Conservation (phyloP, 495 filamentous ascomycete genomes). For the Penicillium subrubescens region DNA sequence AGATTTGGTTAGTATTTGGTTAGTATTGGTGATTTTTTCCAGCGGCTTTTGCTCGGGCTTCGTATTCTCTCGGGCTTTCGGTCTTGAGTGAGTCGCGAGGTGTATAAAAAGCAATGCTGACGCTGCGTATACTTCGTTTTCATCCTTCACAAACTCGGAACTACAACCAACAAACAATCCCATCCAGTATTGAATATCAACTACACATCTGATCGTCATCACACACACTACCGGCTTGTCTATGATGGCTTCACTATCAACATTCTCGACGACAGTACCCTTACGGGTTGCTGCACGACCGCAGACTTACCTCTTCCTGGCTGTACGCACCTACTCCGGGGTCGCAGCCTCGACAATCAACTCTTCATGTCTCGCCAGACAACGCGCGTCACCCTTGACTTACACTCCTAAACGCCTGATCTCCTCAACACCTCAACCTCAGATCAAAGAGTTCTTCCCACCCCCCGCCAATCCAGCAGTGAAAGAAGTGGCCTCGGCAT, state of each 20-base stretch:
- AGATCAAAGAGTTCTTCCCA: conserved; percentile 46
- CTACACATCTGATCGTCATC: background rate
- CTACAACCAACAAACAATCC: background rate
- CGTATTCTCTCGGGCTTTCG: background rate
- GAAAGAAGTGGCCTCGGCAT: conserved; percentile 39
- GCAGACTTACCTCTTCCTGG: conserved; percentile 30
- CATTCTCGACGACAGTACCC: conserved; percentile 37
- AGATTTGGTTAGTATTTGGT: background rate
- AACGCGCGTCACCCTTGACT: conserved; percentile 10
- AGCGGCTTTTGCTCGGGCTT: conserved; percentile 9
- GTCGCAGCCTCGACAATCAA: conserved; percentile 21
- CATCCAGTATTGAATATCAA: background rate
- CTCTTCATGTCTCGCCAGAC: conserved; percentile 19
- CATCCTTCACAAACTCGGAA: background rate
- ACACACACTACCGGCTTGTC: background rate
- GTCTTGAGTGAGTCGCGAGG: background rate
- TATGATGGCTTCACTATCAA: conserved; percentile 13
- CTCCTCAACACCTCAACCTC: conserved; percentile 37
- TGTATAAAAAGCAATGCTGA: conserved; percentile 1
- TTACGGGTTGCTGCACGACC: conserved; percentile 36
- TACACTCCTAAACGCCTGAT: conserved; percentile 36
- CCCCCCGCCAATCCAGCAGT: conserved; percentile 37
- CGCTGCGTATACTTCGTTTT: background rate
- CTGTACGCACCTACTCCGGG: conserved; percentile 30
- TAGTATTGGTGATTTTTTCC: background rate